These are phyloP conservation scores for Myriosclerotinia curreyana DNA, from an alignment of 2,329 filamentous ascomycete species.

Conservation along the genomic window DNA sequence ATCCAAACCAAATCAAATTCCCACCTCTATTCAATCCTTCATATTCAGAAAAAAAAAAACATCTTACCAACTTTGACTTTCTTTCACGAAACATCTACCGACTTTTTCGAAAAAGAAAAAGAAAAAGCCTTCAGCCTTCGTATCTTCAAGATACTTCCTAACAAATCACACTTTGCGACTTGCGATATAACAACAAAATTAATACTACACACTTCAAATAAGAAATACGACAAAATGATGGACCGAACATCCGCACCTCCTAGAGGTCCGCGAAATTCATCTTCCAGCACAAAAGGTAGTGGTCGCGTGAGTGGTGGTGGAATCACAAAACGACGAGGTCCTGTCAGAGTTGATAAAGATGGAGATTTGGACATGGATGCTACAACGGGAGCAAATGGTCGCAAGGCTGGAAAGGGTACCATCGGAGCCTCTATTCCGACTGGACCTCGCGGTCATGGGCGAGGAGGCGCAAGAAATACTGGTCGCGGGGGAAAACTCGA, in stretches of 20 bases:
- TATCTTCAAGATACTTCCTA: constrained; percentile 12
- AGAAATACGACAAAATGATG: constrained; percentile 21
- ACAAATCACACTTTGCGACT: constrained; percentile 11
- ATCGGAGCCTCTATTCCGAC: constrained; percentile 25
- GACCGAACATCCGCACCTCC: constrained; percentile 30
- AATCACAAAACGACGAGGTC: constrained; percentile 48
- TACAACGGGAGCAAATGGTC: constrained; percentile 37
- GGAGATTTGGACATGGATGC: constrained; percentile 59
- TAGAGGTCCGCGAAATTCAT: constrained; percentile 33
- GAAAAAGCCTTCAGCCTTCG: background rate
- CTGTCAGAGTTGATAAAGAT: constrained; percentile 53
- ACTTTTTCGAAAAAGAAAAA: background rate
- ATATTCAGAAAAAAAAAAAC: background rate
- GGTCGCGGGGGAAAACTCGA: constrained; percentile 38
- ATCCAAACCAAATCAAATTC: background rate
- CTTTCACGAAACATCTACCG: background rate
- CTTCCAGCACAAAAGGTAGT: constrained; percentile 35
- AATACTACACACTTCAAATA: background rate
- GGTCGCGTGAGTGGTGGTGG: constrained; percentile 43
- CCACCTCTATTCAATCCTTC: background rate
- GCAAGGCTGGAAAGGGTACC: constrained; percentile 33
- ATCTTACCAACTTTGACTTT: background rate
- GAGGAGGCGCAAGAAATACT: constrained; percentile 39
- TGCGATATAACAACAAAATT: constrained; percentile 4
- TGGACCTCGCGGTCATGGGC: constrained; percentile 29